Percentiles rank a stretch among this genome's conserved stretches.
Evolutionary conservation across 169 alveolate genomes (phyloP).

Genomic region (Plasmodium billcollinsi): DNA sequence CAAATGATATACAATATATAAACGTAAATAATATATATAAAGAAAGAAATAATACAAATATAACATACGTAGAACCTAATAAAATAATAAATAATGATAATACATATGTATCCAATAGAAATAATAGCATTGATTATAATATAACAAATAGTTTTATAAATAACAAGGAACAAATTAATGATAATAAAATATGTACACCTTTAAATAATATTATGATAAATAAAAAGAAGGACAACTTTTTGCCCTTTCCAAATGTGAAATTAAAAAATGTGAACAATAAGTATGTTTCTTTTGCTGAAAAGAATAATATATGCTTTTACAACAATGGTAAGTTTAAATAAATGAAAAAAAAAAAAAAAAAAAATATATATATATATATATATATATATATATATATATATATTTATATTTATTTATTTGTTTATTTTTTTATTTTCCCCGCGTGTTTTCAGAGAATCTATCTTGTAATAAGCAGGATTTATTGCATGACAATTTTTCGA

Average conservation of each 20-base stretch:
- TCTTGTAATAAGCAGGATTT: not conserved
- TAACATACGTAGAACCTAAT: not conserved
- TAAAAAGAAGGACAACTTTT: not conserved
- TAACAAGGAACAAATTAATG: slow-evolving; percentile 14
- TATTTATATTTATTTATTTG: not conserved
- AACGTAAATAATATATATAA: not conserved
- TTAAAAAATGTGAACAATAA: slow-evolving; percentile 22
- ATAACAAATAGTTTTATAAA: slow-evolving; percentile 40
- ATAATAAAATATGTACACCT: slow-evolving; percentile 2
- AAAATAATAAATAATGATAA: not conserved
- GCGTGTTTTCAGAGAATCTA: not conserved
- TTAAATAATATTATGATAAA: slow-evolving; percentile 7
- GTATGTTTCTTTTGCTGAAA: slow-evolving; percentile 43
- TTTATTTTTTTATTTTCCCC: not conserved
- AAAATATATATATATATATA: not conserved
- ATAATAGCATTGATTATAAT: slow-evolving; percentile 13
- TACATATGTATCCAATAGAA: not conserved
- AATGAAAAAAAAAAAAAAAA: not conserved
- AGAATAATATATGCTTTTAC: slow-evolving; percentile 24
- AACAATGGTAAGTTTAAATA: slow-evolving; percentile 8
- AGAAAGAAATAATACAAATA: not conserved
- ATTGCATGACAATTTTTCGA: not conserved
- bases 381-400: not conserved
- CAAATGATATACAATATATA: no score
- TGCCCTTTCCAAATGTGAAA: slow-evolving; percentile 7